Evolutionary conservation across 2,329 filamentous ascomycete species (phyloP).

Genomic region (Trichophyton rubrum): DNA sequence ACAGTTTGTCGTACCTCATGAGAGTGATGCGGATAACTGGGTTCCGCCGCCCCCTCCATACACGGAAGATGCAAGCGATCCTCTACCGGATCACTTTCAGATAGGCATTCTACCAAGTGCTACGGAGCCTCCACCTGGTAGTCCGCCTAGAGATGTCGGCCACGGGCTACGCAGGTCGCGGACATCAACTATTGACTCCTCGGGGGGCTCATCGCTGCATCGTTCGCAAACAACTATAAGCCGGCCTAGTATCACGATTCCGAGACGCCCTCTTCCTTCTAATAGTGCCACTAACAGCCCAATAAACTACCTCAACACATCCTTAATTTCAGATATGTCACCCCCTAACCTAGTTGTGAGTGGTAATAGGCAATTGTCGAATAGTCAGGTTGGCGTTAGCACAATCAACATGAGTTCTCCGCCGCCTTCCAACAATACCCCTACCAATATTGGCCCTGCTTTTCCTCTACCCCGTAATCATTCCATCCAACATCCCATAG

Average conservation of each 20-base stretch:
- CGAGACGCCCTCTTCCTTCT: neutral
- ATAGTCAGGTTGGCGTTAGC: neutral
- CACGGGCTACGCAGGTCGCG: conserved; percentile 12
- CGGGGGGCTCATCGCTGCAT: conserved; percentile 11
- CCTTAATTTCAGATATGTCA: neutral
- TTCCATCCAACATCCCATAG: neutral
- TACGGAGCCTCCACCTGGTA: conserved; percentile 12
- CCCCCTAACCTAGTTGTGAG: neutral
- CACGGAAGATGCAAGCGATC: conserved; percentile 18
- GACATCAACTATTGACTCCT: conserved; percentile 19
- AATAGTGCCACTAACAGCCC: neutral
- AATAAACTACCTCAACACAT: neutral
- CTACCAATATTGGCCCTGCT: neutral
- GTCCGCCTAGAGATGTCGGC: neutral
- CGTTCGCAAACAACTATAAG: conserved; percentile 9
- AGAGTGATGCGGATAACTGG: conserved; percentile 82
- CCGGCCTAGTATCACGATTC: conserved; percentile 2
- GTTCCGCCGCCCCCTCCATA: conserved; percentile 76
- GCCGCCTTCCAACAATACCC: neutral
- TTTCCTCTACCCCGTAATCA: neutral
- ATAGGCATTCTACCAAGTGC: conserved; percentile 22
- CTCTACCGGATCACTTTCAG: conserved; percentile 27
- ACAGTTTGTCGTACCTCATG: conserved; percentile 61
- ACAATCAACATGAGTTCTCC: neutral
- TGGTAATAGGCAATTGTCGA: neutral